Evolutionary conservation across 768 basidiomycete genomes (phyloP).

Genomic region (Auricularia heimuer): DNA sequence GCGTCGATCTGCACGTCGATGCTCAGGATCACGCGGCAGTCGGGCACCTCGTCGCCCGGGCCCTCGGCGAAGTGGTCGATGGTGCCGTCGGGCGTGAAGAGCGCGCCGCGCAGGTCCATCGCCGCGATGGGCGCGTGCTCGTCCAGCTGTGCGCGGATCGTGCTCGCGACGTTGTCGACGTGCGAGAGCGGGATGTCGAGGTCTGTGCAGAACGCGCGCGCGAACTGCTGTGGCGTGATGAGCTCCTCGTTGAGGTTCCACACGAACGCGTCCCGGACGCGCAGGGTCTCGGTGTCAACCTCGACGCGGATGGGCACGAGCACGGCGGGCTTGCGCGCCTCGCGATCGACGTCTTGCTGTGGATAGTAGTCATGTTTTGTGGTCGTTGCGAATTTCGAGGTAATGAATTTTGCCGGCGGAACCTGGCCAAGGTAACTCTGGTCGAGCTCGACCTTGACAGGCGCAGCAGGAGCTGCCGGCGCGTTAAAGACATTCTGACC

Average conservation of each 20-base stretch:
- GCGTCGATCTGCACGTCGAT: slow-evolving; percentile 96
- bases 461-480: slow-evolving; percentile 4
- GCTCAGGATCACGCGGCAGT: slow-evolving; percentile 75
- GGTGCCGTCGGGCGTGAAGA: slow-evolving; percentile 16
- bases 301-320: slow-evolving; percentile 93
- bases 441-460: slow-evolving; percentile 55
- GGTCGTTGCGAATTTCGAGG: slow-evolving; percentile 41
- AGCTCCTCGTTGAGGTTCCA: slow-evolving; percentile 91
- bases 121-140: slow-evolving; percentile 77
- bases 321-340: slow-evolving; percentile 43
- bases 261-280: slow-evolving; percentile 89
- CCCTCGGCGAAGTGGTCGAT: slow-evolving; percentile 21
- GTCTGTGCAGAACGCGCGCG: slow-evolving; percentile 79
- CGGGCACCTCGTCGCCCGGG: slow-evolving; percentile 49
- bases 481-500: slow-evolving; percentile 23
- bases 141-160: slow-evolving; percentile 86
- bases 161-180: slow-evolving; percentile 70
- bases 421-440: slow-evolving; percentile 86
- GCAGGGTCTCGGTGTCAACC: slow-evolving; percentile 83
- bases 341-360: slow-evolving; percentile 50
- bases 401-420: slow-evolving; percentile 72
- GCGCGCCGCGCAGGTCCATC: slow-evolving; percentile 48
- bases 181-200: slow-evolving; percentile 68
- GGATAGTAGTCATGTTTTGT: slow-evolving; percentile 61
- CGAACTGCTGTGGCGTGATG: slow-evolving; percentile 79